Evolutionary conservation across 2,329 filamentous ascomycete genomes (phyloP).

Genomic region (Ceratocystis cacaofunesta): DNA sequence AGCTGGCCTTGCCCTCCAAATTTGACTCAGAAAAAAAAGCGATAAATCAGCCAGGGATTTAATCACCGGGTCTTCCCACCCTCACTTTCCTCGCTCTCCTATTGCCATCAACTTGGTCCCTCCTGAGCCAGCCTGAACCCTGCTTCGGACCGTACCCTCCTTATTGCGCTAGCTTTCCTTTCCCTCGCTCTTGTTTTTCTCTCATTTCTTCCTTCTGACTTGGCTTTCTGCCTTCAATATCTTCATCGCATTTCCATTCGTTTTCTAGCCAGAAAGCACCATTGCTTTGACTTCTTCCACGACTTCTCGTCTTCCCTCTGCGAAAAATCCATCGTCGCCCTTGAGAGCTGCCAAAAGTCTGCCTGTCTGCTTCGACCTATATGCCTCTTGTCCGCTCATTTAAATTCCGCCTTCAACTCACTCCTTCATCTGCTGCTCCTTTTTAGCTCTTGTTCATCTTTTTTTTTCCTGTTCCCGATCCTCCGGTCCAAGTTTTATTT

Average conservation of each 20-base stretch:
- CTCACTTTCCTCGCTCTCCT: neutral
- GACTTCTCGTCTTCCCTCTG: neutral
- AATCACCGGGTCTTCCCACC: neutral
- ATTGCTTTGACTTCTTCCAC: neutral
- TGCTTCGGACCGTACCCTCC: slow-evolving; percentile 1
- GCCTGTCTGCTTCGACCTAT: neutral
- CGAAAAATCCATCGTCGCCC: neutral
- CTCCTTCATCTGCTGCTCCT: neutral
- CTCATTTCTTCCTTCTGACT: neutral
- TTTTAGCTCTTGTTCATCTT: neutral
- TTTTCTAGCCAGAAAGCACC: neutral
- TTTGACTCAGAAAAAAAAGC: too few relatives aligned
- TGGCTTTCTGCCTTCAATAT: slow-evolving; percentile 6
- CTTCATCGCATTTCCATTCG: slow-evolving; percentile 1
- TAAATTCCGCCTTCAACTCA: neutral
- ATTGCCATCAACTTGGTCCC: neutral
- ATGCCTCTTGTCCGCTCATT: neutral
- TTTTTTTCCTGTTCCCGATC: neutral
- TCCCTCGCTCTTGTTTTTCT: neutral
- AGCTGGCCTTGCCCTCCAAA: too few relatives aligned
- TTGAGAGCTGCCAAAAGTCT: neutral
- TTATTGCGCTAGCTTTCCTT: neutral
- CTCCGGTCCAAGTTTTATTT: neutral
- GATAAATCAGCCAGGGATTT: neutral
- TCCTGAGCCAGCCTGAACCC: neutral